Evolutionary conservation across 495 filamentous ascomycete genomes (phyloP).

Genomic region (Coniosporium apollinis): DNA sequence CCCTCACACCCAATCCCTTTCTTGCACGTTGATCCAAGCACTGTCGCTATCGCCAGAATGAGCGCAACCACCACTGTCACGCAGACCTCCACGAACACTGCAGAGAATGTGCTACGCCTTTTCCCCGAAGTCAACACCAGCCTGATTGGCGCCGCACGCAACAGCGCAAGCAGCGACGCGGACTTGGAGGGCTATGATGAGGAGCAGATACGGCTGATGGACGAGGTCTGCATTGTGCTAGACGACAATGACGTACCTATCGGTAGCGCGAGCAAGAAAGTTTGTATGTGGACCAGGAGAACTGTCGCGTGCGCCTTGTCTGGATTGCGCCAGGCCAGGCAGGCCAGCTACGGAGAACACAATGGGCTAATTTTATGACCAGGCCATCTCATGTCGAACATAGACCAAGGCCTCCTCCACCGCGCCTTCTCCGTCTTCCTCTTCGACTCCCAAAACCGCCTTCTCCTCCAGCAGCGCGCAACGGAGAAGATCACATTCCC

Average conservation of each 20-base stretch:
- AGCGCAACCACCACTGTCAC: slow-evolving; percentile 30
- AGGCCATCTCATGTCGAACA: slow-evolving; percentile 99
- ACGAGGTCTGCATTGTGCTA: slow-evolving; percentile 94
- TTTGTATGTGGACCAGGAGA: slow-evolving; percentile 64
- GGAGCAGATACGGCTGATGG: slow-evolving; percentile 95
- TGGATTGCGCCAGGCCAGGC: too few relatives aligned
- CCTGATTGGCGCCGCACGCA: slow-evolving; percentile 30
- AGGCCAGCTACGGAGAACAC: too few relatives aligned
- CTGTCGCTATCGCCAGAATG: too few relatives aligned
- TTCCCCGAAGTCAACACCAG: slow-evolving; percentile 95
- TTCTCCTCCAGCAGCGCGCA: slow-evolving; percentile 90
- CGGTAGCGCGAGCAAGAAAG: slow-evolving; percentile 95
- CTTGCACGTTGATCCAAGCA: slow-evolving; percentile 1
- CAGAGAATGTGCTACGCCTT: slow-evolving; percentile 68
- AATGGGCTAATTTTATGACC: too few relatives aligned
- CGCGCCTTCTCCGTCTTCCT: slow-evolving; percentile 96
- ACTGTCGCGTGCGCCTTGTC: too few relatives aligned
- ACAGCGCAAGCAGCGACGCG: slow-evolving; percentile 22
- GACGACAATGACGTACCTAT: slow-evolving; percentile 88
- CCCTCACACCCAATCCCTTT: too few relatives aligned
- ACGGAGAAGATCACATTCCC: slow-evolving; percentile 98
- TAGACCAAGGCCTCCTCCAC: slow-evolving; percentile 85
- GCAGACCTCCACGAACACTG: slow-evolving; percentile 44
- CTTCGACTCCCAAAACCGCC: slow-evolving; percentile 72
- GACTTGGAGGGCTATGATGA: slow-evolving; percentile 79